A percentile compares a stretch with the other conserved stretches of the same genome.
Evolutionary conservation across 2,329 filamentous ascomycete genomes (phyloP).

Genomic region (Aspergillus fructus): DNA sequence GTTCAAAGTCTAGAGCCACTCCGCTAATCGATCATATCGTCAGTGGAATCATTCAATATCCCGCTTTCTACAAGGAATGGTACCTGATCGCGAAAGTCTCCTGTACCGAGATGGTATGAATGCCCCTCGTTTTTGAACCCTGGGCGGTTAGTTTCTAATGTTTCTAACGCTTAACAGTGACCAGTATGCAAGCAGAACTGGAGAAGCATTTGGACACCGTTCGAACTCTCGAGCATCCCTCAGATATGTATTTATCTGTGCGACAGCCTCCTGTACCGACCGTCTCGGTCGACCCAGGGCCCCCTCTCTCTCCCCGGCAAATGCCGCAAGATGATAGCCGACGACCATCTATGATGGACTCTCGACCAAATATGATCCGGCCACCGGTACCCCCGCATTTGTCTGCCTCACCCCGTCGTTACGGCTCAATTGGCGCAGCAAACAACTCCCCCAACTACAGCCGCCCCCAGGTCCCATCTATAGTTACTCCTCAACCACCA

Average conservation of each 20-base stretch:
- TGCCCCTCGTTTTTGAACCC: neutral
- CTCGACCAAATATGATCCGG: conserved; percentile 67
- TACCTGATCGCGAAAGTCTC: conserved; percentile 72
- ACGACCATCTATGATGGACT: conserved; percentile 65
- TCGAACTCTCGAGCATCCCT: conserved; percentile 57
- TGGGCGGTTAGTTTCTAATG: conserved; percentile 17
- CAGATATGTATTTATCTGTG: conserved; percentile 64
- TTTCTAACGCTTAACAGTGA: conserved; percentile 39
- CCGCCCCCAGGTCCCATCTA: conserved; percentile 65
- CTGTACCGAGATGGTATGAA: conserved; percentile 77
- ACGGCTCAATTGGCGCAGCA: conserved; percentile 75
- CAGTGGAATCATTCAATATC: conserved; percentile 84
- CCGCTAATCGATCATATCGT: neutral
- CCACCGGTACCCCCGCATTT: conserved; percentile 80
- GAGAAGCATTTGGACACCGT: conserved; percentile 60
- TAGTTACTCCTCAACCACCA: conserved; percentile 68
- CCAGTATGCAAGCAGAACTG: conserved; percentile 63
- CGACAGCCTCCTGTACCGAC: conserved; percentile 66
- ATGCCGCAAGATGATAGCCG: conserved; percentile 81
- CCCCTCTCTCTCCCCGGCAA: conserved; percentile 84
- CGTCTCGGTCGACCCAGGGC: conserved; percentile 61
- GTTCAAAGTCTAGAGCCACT: conserved; percentile 4
- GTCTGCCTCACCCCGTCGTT: conserved; percentile 74
- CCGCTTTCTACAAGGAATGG: conserved; percentile 68
- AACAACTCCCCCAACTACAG: conserved; percentile 72